Base-by-base conservation (phyloP, 495 filamentous ascomycete species). In the Xylaria flabelliformis region DNA sequence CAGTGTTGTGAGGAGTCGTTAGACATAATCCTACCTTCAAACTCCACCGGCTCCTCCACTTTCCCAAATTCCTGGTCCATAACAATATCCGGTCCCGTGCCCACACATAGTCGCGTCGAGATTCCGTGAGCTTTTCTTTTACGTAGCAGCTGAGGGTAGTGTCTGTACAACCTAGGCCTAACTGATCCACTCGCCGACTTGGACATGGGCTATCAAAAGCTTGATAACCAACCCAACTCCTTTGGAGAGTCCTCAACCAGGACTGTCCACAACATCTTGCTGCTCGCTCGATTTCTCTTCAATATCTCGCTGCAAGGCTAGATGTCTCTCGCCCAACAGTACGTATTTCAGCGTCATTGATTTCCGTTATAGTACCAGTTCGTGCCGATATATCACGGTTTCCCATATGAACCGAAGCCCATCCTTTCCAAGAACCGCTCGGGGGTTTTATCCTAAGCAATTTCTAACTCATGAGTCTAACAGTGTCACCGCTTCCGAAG, bases 401-500 rank as follows among this genome's bases (percentile, higher is more conserved):
- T 8, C 7, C 1, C 44, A 64, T 5, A 42, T 42, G 21, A 21
- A n/a, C 39, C 61, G 1, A 63, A 63, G 13, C 36, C 26, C 9
- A n/a, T 32, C 34, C 32, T 21, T n/a, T 53, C 46, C 46, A 39
- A 39, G 26, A 36, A 53, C 53, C 4, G 29, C 19, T 46, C 34
- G 10, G 26, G 10, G 10, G 24, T 44, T 56, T 56, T 5, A 19
- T 4, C 21, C 44, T 55, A 32, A n/a, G 7, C 12, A n/a, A n/a
- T 32, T 5, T 55, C 69, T 64, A 64, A 71, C 29, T 17, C 4
- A 36, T 21, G 19, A 19, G 6, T 39, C 44, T 17, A 24, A 44
- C n/a, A 71, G 69, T 64, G 77, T 77, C 67, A 79, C 77, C 34
- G 75, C 77, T 36, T 67, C 67, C 55, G 77, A 79, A 74, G 77